Conservation (phyloP, 352 stramenopile species). For the Globisporangium cylindrosporum region DNA sequence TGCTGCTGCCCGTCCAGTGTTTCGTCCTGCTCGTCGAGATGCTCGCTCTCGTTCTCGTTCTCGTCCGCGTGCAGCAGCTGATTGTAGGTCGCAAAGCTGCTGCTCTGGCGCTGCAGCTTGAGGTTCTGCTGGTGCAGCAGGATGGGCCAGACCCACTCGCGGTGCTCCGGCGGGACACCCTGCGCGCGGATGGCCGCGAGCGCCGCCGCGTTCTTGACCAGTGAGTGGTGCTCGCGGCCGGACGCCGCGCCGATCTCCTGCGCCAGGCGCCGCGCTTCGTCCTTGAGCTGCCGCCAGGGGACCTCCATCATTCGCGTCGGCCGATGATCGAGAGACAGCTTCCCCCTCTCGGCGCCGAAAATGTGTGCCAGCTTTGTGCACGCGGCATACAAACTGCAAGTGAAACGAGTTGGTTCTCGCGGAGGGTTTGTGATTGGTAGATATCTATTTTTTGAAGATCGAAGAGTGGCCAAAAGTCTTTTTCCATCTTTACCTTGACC, state of each 20-base stretch:
- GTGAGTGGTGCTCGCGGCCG: conserved; percentile 67
- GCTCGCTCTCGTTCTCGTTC: conserved; percentile 25
- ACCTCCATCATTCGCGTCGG: conserved; percentile 38
- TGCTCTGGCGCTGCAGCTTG: conserved; percentile 56
- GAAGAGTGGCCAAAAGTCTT: too few species aligned
- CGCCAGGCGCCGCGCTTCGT: conserved; percentile 49
- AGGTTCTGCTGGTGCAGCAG: conserved; percentile 62
- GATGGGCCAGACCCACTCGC: conserved; percentile 79
- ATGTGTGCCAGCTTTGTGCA: background rate
- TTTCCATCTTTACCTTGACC: too few species aligned
- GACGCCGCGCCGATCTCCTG: conserved; percentile 49
- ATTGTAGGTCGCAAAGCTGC: conserved; percentile 43
- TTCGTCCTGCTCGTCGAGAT: conserved; percentile 22
- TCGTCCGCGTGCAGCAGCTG: conserved; percentile 41
- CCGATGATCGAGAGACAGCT: conserved; percentile 11
- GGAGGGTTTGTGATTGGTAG: too few species aligned
- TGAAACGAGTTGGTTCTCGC: background rate
- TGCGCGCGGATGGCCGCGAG: conserved; percentile 53
- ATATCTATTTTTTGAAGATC: too few species aligned
- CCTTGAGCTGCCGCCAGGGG: conserved; percentile 60
- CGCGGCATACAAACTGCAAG: background rate
- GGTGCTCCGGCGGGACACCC: conserved; percentile 61
- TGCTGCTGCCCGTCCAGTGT: conserved; percentile 9
- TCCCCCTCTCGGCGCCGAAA: background rate
- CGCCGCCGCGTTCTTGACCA: conserved; percentile 38